These are phyloP conservation scores for Cladophialophora psammophila DNA, from an alignment of 2,329 filamentous ascomycete species.

Conservation along the genomic window DNA sequence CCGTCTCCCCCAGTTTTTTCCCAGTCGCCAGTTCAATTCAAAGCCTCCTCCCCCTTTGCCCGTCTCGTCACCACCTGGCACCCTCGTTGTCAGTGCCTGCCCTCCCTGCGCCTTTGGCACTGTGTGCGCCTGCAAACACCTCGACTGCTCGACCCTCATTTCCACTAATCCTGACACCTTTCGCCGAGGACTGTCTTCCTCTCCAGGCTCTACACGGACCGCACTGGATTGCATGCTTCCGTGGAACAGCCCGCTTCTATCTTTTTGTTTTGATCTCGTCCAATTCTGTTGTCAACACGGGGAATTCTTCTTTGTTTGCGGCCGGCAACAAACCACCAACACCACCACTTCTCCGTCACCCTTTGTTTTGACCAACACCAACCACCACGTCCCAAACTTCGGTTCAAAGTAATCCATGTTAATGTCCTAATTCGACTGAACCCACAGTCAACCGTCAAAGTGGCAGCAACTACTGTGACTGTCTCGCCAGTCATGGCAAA, in stretches of 20 bases:
- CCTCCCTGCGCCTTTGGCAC: slow-evolving; percentile 6
- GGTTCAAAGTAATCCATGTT: slow-evolving; percentile 24
- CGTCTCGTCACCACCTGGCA: background rate
- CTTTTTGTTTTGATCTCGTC: slow-evolving; percentile 22
- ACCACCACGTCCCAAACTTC: slow-evolving; percentile 1
- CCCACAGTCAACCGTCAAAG: slow-evolving; percentile 31
- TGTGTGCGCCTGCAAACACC: slow-evolving; percentile 8
- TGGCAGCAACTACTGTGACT: slow-evolving; percentile 35
- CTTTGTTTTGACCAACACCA: slow-evolving; percentile 31
- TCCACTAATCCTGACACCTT: slow-evolving; percentile 1
- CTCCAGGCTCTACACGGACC: slow-evolving; percentile 17
- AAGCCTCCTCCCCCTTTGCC: slow-evolving; percentile 15
- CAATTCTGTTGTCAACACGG: slow-evolving; percentile 21
- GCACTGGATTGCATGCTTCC: slow-evolving; percentile 18
- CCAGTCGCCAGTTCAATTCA: background rate
- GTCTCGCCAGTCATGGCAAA: slow-evolving; percentile 40
- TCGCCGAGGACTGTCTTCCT: slow-evolving; percentile 3
- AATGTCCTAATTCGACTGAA: slow-evolving; percentile 25
- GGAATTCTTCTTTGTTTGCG: slow-evolving; percentile 34
- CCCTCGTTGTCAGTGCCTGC: background rate
- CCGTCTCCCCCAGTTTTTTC: slow-evolving; percentile 13
- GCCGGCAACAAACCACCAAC: slow-evolving; percentile 20
- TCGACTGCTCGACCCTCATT: slow-evolving; percentile 9
- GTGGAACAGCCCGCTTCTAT: slow-evolving; percentile 16
- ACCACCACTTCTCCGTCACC: background rate